Evolutionary conservation across 306 rosid genomes (phyloP).

Genomic region (Vachellia pachyceras): DNA sequence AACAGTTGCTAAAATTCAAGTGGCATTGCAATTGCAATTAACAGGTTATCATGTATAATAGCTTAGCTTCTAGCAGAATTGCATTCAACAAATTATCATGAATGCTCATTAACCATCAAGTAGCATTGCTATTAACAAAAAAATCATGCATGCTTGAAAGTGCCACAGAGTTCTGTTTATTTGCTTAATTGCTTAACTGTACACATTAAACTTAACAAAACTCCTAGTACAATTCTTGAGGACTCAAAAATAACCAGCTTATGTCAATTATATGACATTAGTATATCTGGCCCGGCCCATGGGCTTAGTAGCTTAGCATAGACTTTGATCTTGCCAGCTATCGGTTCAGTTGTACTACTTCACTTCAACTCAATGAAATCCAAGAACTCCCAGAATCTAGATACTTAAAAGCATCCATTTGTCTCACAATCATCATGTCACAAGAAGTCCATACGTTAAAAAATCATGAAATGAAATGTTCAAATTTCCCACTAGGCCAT

Average conservation of each 20-base stretch:
- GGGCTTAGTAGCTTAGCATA: neutral
- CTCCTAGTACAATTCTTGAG: constrained; percentile 1
- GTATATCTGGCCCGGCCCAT: neutral
- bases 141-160: neutral
- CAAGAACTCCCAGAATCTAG: neutral
- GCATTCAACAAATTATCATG: neutral
- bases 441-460: constrained; percentile 6
- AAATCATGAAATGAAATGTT: neutral
- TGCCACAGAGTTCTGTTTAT: neutral
- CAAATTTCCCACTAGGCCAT: constrained; percentile 14
- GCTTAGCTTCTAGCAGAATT: neutral
- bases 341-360: neutral
- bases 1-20: constrained; percentile 7
- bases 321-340: neutral
- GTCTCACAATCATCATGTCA: constrained; percentile 6
- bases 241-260: neutral
- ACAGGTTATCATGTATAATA: neutral
- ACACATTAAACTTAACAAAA: neutral
- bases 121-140: neutral
- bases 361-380: neutral
- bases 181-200: neutral
- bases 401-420: neutral
- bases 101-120: neutral
- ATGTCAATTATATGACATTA: neutral
- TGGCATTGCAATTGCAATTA: neutral